Evolutionary conservation across 805 yeast genomes (phyloP), one percentile per base, ranked within the genome.

Genomic region (Debaryomyces tyrocola): DNA sequence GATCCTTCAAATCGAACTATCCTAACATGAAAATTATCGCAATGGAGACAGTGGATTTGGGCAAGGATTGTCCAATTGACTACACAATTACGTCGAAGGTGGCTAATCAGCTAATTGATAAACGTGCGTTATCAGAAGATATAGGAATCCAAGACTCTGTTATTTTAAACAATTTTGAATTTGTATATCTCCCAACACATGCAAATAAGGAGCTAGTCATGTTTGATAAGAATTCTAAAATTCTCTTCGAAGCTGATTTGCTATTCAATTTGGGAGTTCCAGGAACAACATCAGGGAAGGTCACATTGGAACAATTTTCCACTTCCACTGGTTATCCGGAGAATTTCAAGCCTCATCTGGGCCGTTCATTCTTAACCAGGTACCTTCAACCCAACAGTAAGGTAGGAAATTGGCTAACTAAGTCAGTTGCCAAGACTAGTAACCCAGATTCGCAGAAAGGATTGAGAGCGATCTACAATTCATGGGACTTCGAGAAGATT

Each of bases 241-340:
- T 80, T 0, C 55, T 84, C 15, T 69, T 78, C 49, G 81, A 76
- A 53, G 90, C 84, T 11, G 90, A 85, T 59, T 58, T 84, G 47
- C 55, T 84, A 29, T 79, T 84, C 65, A 82, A 83, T 58, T 66
- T 83, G 51, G 83, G 82, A 10, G 68, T 70, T 29, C 52, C 58
- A 14, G 76, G 73, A 10, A 53, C 61, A n/a, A 50, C 54, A 9
- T 33, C 44, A 21, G 52, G 54, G 4, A 40, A 50, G 12, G 54
- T 45, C 21, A 51, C 56, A 4, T 54, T 69, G 52, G 75, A 72
- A 46, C 84, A 79, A 54, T 77, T 60, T 54, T 65, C 73, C 20
- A 64, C 70, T 1, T 67, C 52, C 33, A 53, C 67, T 6, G 87
- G 84, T 28, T 46, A 24, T 35, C 24, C 33, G 4, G 9, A 31